Evolutionary conservation across 768 basidiomycete species (phyloP).

Genomic region (Tubosaeta brunneosetosa): DNA sequence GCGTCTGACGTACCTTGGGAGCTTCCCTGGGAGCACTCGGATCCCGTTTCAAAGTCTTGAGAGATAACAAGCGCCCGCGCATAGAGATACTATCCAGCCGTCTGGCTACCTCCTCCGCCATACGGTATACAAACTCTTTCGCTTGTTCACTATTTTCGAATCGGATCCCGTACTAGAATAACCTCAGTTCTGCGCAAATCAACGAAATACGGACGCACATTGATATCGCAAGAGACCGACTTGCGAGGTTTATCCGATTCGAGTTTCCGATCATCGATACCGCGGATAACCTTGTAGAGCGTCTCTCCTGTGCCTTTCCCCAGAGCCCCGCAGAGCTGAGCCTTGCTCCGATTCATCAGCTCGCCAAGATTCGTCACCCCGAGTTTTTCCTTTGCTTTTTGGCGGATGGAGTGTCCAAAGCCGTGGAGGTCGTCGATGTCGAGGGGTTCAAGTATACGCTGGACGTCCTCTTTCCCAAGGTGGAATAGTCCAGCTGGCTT

Average conservation of each 20-base stretch:
- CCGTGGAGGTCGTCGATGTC: constrained; percentile 82
- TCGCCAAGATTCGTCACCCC: constrained; percentile 68
- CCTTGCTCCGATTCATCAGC: constrained; percentile 58
- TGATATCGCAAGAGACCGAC: constrained; percentile 92
- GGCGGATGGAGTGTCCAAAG: constrained; percentile 69
- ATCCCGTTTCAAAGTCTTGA: constrained; percentile 88
- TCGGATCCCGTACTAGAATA: constrained; percentile 83
- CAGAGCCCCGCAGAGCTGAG: constrained; percentile 60
- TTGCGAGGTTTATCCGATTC: constrained; percentile 85
- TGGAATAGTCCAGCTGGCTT: constrained; percentile 90
- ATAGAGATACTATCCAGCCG: constrained; percentile 65
- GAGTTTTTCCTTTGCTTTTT: constrained; percentile 79
- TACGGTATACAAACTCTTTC: constrained; percentile 67
- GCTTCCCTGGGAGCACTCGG: constrained; percentile 82
- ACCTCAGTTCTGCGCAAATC: background rate
- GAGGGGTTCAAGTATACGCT: constrained; percentile 57
- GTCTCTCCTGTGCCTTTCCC: constrained; percentile 83
- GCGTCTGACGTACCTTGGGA: constrained; percentile 62
- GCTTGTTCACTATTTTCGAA: constrained; percentile 82
- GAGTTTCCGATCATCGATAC: constrained; percentile 74
- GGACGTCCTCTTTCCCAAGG: constrained; percentile 50
- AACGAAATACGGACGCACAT: constrained; percentile 48
- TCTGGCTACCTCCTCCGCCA: constrained; percentile 73
- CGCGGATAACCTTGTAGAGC: constrained; percentile 77
- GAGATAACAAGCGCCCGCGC: constrained; percentile 68